Evolutionary conservation across 2,329 filamentous ascomycete genomes (phyloP).

Genomic region (Emmonsiellopsis sp.): DNA sequence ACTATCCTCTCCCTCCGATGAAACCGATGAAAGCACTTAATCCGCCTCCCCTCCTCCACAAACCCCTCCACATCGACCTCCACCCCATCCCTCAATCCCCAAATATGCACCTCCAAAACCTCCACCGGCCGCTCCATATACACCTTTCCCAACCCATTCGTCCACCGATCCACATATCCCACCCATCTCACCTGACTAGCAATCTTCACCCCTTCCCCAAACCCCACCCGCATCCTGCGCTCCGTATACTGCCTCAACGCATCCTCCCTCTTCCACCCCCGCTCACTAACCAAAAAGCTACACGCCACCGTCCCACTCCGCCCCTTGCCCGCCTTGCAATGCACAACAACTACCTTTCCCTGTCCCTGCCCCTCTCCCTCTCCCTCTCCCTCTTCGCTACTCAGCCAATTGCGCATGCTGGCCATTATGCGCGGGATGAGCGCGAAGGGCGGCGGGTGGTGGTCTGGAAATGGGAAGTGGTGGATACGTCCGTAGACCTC

Average conservation of each 20-base stretch:
- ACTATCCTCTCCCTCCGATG: slow-evolving; percentile 58
- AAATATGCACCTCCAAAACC: slow-evolving; percentile 79
- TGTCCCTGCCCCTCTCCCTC: background rate
- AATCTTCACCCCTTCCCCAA: slow-evolving; percentile 84
- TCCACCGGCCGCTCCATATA: slow-evolving; percentile 80
- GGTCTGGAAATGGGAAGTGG: slow-evolving; percentile 94
- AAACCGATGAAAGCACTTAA: slow-evolving; percentile 77
- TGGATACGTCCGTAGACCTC: slow-evolving; percentile 77
- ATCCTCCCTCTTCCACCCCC: slow-evolving; percentile 57
- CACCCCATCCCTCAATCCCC: slow-evolving; percentile 79
- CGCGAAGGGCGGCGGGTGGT: slow-evolving; percentile 88
- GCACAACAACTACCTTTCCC: slow-evolving; percentile 67
- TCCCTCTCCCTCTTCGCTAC: slow-evolving; percentile 23
- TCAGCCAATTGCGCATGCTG: slow-evolving; percentile 84
- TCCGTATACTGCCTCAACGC: slow-evolving; percentile 64
- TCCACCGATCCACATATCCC: slow-evolving; percentile 81
- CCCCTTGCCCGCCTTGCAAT: slow-evolving; percentile 96
- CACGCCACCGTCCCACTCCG: slow-evolving; percentile 80
- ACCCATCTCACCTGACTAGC: slow-evolving; percentile 86
- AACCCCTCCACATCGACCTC: slow-evolving; percentile 80
- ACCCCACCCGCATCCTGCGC: slow-evolving; percentile 77
- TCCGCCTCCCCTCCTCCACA: slow-evolving; percentile 78
- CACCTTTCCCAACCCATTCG: slow-evolving; percentile 56
- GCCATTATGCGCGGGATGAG: slow-evolving; percentile 83
- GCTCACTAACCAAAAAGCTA: slow-evolving; percentile 82